Base-by-base conservation (phyloP, 306 rosid genomes). In the Glycyrrhiza uralensis region DNA sequence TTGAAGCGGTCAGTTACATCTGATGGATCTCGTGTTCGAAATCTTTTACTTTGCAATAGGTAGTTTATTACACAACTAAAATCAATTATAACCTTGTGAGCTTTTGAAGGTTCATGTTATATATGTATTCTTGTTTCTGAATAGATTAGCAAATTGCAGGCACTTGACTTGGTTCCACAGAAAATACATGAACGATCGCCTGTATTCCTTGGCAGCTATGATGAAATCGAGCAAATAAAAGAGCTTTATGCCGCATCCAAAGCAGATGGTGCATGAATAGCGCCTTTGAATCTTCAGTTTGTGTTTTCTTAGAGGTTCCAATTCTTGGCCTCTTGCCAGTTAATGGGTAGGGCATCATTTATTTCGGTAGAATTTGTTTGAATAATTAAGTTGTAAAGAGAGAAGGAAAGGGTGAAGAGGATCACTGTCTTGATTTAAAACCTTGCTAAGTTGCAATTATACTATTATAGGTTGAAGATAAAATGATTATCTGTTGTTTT, bases 111-210 rank as follows among this genome's bases (percentile, higher is more conserved):
- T 7, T 46, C 20, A 8, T 46, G 59, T 20, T n/a, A 46, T 46
- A 5, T 15, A n/a, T 1, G n/a, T 28, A 9, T 24, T 22, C 7
- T 57, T 72, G 49, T 45, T 58, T 73, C 32, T 75, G 45, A 51
- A 35, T 23, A 19, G 14, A 39, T 52, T 63, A 17, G 15, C 3
- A 1, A 46, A 63, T 24, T 70, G 85, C 87, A 90, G 97, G 93
- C 97, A 64, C 91, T 93, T 67, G 97, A 90, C 69, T 78, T 88
- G 83, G 86, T 90, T 83, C 98, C 98, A 2, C 55, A 57, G 76
- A 71, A 73, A 36, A 79, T 93, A 71, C 96, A 90, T 26, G 93
- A 93, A 55, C 75, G 98, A 54, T 88, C 96, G n/a, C 93, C 98
- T 3, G 69, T 87, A 56, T 85, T 93, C 67, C 88, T 93, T 10